phyloP scores from a whole-genome alignment of 1,139 yeast genomes.

The Kluyveromyces sp. region DNA sequence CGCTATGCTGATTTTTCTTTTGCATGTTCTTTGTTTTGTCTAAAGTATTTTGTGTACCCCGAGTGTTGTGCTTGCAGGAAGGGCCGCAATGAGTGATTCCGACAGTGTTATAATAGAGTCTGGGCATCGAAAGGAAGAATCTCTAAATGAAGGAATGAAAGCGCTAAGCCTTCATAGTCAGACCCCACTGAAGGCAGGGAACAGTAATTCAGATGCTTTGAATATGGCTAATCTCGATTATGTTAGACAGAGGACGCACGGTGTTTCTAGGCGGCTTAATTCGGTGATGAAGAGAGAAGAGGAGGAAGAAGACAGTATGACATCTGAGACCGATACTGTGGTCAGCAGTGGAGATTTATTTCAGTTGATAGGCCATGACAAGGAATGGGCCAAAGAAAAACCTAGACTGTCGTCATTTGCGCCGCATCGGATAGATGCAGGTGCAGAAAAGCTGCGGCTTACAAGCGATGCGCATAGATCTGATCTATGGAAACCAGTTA shows the following conservation, averaged over 20 bases:
- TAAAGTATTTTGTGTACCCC: too few relatives aligned
- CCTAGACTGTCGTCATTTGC: constrained; percentile 20
- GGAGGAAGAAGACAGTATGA: not conserved
- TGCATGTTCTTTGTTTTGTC: too few relatives aligned
- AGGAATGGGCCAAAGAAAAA: not conserved
- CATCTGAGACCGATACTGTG: constrained; percentile 2
- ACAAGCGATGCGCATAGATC: not conserved
- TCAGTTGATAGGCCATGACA: not conserved
- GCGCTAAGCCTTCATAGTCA: constrained; percentile 1
- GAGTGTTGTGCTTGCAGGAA: not conserved
- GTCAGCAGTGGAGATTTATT: not conserved
- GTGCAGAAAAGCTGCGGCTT: not conserved
- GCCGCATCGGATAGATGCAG: constrained; percentile 15
- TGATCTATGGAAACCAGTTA: not conserved
- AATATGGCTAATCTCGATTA: not conserved
- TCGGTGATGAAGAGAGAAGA: constrained; percentile 6
- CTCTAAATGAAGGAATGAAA: constrained; percentile 9
- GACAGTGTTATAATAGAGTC: not conserved
- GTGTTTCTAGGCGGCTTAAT: constrained; percentile 14
- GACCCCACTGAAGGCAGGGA: constrained; percentile 5
- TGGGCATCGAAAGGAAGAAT: constrained; percentile 9
- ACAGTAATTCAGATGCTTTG: not conserved
- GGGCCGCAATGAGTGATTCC: constrained; percentile 1
- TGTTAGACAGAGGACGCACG: not conserved
- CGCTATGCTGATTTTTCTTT: too few relatives aligned